Conservation (phyloP, 192 early-diverging fungal species). For the Mortierella antarctica region DNA sequence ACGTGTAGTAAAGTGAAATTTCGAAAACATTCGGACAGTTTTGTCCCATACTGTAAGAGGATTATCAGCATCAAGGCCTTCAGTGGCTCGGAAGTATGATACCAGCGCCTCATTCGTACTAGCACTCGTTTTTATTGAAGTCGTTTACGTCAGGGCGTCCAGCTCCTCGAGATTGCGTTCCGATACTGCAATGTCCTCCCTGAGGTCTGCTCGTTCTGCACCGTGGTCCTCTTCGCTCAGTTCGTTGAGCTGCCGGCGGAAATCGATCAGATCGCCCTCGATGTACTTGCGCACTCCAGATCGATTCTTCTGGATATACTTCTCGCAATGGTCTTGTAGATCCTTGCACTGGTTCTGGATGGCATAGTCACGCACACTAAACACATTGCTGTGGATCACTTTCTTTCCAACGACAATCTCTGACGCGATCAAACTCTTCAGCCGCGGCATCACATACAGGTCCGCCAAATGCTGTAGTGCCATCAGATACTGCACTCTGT, state of each 20-base stretch:
- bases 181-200: not conserved
- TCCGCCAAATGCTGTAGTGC: not conserved
- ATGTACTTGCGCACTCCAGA: not conserved
- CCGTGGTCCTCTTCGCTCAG: not conserved
- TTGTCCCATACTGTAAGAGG: no score
- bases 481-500: conserved; percentile 23
- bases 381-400: conserved; percentile 21
- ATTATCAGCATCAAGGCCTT: no score
- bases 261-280: not conserved
- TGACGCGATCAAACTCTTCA: conserved; percentile 14
- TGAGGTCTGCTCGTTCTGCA: not conserved
- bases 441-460: not conserved
- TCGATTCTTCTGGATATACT: conserved; percentile 8
- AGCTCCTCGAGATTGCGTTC: not conserved
- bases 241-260: not conserved
- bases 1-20: no score
- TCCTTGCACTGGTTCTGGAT: not conserved
- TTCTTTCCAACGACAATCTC: conserved; percentile 1
- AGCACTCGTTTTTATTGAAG: not conserved
- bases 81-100: not conserved
- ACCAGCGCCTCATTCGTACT: not conserved
- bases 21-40: no score
- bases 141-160: not conserved
- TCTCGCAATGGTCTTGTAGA: conserved; percentile 12
- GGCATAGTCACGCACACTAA: conserved; percentile 5